Evolutionary conservation across 208 protist species (phyloP).

Genomic region (Strigomonas culicis): DNA sequence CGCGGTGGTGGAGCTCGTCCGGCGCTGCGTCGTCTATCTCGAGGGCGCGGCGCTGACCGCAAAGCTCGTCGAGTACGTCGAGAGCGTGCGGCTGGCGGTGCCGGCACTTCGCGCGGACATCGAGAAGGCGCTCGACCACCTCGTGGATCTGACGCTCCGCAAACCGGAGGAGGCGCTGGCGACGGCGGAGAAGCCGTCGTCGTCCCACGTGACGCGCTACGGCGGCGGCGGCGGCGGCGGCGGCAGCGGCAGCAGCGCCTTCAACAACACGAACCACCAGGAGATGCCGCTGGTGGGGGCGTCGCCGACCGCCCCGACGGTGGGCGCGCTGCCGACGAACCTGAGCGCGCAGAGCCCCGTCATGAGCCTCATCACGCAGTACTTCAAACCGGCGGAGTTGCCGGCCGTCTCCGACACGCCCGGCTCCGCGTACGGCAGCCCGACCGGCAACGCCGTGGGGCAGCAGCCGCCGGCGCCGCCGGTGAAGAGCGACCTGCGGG

Average conservation of each 20-base stretch:
- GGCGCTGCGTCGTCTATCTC: constrained; percentile 67
- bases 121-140: constrained; percentile 50
- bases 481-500: constrained; percentile 46
- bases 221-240: background rate
- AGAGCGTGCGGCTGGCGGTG: constrained; percentile 42
- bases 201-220: background rate
- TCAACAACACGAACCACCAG: constrained; percentile 4
- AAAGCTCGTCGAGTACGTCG: constrained; percentile 55
- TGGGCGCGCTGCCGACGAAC: background rate
- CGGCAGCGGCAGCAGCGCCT: background rate
- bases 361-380: constrained; percentile 3
- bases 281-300: background rate
- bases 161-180: constrained; percentile 1
- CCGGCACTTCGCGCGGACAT: constrained; percentile 47
- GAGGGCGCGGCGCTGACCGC: constrained; percentile 54
- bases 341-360: background rate
- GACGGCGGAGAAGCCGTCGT: background rate
- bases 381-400: background rate
- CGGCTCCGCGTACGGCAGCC: background rate
- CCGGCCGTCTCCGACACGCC: background rate
- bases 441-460: background rate
- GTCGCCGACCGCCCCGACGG: background rate
- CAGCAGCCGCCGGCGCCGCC: background rate
- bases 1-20: constrained; percentile 61
- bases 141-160: constrained; percentile 66